Percentiles rank a stretch among this genome's conserved stretches.
These are phyloP conservation scores for Saposhnikovia divaricata DNA, from an alignment of 129 eudicot species.

Conservation along the genomic window DNA sequence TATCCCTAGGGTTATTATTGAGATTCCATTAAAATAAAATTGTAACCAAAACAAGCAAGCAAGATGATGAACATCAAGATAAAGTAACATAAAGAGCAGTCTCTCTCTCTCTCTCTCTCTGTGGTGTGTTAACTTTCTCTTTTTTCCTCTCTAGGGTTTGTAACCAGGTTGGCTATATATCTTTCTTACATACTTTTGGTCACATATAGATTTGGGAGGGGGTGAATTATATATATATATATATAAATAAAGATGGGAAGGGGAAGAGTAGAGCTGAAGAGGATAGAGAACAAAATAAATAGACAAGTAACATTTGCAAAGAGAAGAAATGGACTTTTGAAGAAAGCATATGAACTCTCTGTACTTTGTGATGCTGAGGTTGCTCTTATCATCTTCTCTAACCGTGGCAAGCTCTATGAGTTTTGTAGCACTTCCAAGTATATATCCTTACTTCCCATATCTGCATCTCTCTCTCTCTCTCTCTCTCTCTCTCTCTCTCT, in stretches of 20 bases:
- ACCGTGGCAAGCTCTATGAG: constrained; percentile 7
- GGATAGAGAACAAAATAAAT: constrained; percentile 12
- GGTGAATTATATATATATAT: background rate
- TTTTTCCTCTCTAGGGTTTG: constrained; percentile 1
- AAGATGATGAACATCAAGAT: background rate
- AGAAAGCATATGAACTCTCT: constrained; percentile 5
- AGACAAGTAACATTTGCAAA: constrained; percentile 12
- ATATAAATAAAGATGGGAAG: background rate
- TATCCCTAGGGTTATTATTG: constrained; percentile 7
- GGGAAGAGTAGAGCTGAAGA: constrained; percentile 7
- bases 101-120: background rate
- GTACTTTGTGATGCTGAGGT: constrained; percentile 11
- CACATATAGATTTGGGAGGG: background rate
- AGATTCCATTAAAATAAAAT: background rate
- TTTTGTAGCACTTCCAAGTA: background rate
- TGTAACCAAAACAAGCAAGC: background rate
- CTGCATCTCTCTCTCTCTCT: background rate
- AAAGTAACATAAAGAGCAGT: background rate
- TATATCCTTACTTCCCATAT: background rate
- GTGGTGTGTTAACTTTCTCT: background rate
- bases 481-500: too few relatives aligned
- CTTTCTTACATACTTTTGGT: background rate
- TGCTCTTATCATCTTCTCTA: constrained; percentile 12
- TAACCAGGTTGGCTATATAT: background rate
- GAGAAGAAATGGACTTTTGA: background rate